Conservation (phyloP, 768 basidiomycete genomes). For the Lenzites betulinus region DNA sequence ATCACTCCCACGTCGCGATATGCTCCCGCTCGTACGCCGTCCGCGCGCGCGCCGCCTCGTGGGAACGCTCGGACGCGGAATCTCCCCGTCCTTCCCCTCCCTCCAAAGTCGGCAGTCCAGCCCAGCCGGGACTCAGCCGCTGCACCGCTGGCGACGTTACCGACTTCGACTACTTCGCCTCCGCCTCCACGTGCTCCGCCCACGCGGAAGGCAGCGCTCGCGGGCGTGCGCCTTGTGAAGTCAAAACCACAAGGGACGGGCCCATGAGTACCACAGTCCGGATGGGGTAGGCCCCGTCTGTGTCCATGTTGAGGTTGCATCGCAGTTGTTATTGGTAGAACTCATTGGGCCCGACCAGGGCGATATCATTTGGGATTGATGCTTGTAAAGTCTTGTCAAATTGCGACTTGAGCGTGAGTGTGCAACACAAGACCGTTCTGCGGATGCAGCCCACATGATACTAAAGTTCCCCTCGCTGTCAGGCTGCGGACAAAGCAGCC, state of each 20-base stretch:
- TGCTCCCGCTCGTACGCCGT: conserved; percentile 4
- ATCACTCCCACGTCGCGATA: conserved; percentile 6
- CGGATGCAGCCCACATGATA: no score
- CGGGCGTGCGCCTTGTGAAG: conserved; percentile 22
- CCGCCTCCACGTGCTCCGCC: conserved; percentile 1
- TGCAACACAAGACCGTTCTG: no score
- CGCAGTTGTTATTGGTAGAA: neutral
- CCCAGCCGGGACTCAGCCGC: neutral
- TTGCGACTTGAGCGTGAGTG: no score
- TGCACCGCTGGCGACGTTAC: neutral
- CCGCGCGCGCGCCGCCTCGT: neutral
- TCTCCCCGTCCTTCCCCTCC: conserved; percentile 19
- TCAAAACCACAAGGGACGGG: neutral
- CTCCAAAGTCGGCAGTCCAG: neutral
- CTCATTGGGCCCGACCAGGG: neutral
- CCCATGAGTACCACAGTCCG: neutral
- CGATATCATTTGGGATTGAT: no score
- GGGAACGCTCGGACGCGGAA: neutral
- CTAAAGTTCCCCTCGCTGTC: no score
- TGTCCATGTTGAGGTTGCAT: neutral
- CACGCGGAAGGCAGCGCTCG: conserved; percentile 8
- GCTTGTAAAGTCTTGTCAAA: no score
- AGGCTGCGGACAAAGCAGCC: no score
- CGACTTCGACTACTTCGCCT: neutral
- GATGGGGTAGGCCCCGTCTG: neutral